Conservation (phyloP, 257 asterid species). For the Linaria vulgaris region DNA sequence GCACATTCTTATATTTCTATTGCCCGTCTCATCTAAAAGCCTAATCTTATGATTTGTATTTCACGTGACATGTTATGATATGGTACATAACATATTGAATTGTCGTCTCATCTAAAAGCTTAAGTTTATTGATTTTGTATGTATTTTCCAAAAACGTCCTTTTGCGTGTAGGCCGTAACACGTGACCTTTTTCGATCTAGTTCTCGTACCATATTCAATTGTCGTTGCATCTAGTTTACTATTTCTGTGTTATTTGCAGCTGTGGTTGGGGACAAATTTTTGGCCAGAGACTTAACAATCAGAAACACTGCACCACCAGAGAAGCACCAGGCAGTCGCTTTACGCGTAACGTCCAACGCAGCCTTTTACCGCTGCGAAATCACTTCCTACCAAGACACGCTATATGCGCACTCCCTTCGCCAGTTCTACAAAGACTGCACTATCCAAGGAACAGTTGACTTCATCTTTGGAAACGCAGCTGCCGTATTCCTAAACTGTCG, state of each 20-base stretch:
- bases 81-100: no score
- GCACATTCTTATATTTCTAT: no score
- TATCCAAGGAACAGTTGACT: constrained; percentile 64
- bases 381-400: constrained; percentile 62
- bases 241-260: constrained; percentile 36
- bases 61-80: no score
- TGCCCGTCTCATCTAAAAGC: not conserved
- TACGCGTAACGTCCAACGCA: constrained; percentile 59
- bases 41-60: no score
- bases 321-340: constrained; percentile 83
- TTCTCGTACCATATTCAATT: no score
- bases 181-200: no score
- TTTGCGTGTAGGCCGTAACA: no score
- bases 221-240: no score
- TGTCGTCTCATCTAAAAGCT: not conserved
- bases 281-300: constrained; percentile 54
- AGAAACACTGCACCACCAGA: constrained; percentile 57
- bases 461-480: constrained; percentile 83
- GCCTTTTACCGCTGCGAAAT: constrained; percentile 61
- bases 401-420: constrained; percentile 63
- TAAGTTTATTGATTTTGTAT: no score
- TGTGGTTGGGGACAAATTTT: constrained; percentile 73
- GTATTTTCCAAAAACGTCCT: no score
- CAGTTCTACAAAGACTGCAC: constrained; percentile 57
- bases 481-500: constrained; percentile 62